Conservation (phyloP, 1,284 basidiomycete genomes). For the Irpex sp. region DNA sequence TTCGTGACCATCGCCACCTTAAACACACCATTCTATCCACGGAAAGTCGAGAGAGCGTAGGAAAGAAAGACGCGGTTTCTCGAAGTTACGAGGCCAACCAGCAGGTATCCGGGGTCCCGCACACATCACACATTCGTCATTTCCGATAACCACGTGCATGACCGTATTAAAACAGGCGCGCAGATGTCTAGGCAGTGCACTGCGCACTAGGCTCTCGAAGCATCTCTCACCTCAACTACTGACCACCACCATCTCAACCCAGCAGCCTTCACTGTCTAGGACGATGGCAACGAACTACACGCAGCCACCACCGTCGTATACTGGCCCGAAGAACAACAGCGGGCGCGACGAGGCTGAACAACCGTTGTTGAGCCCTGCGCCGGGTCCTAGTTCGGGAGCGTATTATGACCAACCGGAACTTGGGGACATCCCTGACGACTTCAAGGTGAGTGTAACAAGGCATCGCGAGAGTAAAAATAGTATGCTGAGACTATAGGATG, state of each 20-base stretch:
- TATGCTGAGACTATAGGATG: constrained; percentile 7
- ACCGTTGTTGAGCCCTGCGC: constrained; percentile 43
- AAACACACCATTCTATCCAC: too few relatives aligned
- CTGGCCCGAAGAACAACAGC: constrained; percentile 14
- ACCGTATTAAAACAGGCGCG: neutral
- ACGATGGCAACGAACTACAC: constrained; percentile 24
- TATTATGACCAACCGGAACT: constrained; percentile 68
- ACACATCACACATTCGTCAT: too few relatives aligned
- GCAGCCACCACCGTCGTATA: constrained; percentile 26
- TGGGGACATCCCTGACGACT: constrained; percentile 78
- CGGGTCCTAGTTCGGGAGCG: constrained; percentile 38
- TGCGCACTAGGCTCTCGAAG: neutral
- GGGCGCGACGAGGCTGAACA: constrained; percentile 31
- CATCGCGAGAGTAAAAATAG: neutral
- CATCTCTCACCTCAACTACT: constrained; percentile 12
- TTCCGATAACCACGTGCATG: too few relatives aligned
- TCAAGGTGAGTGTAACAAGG: constrained; percentile 53
- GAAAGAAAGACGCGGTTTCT: too few relatives aligned
- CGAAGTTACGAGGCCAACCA: too few relatives aligned
- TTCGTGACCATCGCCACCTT: too few relatives aligned
- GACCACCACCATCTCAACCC: constrained; percentile 8
- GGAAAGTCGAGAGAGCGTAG: too few relatives aligned
- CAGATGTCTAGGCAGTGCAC: too few relatives aligned
- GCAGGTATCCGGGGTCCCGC: too few relatives aligned
- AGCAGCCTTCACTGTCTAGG: neutral